Conservation (phyloP, 805 yeast genomes). For the Metschnikowia amazonensis region DNA sequence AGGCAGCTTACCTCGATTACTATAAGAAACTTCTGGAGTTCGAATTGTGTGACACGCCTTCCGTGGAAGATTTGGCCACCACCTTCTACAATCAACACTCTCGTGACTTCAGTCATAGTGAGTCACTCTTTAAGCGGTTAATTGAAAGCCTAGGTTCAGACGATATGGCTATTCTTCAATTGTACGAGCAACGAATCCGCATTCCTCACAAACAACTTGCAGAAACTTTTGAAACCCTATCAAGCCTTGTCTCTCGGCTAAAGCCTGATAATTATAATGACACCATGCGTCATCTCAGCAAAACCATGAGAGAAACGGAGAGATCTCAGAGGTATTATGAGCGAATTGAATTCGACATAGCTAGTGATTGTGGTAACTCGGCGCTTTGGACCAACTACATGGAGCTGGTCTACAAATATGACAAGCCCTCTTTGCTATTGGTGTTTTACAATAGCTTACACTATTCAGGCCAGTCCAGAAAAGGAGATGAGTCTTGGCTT, state of each 20-base stretch:
- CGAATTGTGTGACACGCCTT: not conserved
- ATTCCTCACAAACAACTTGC: slow-evolving; percentile 42
- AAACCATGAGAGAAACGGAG: slow-evolving; percentile 26
- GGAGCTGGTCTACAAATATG: slow-evolving; percentile 23
- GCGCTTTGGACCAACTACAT: slow-evolving; percentile 34
- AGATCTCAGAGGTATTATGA: slow-evolving; percentile 31
- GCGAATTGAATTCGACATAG: slow-evolving; percentile 27
- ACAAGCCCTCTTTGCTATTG: not conserved
- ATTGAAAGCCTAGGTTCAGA: slow-evolving; percentile 6
- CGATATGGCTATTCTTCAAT: slow-evolving; percentile 17
- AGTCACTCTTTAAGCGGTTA: slow-evolving; percentile 21
- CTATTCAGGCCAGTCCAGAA: slow-evolving; percentile 3
- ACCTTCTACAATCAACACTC: slow-evolving; percentile 5
- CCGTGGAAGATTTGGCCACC: not conserved
- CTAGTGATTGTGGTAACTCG: slow-evolving; percentile 14
- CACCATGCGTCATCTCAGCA: slow-evolving; percentile 36
- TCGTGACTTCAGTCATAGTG: slow-evolving; percentile 24
- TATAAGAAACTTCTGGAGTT: not conserved
- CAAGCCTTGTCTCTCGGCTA: slow-evolving; percentile 36
- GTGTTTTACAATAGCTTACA: slow-evolving; percentile 26
- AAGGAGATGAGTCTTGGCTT: slow-evolving; percentile 8
- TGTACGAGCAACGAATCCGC: slow-evolving; percentile 30
- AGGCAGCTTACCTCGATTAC: not conserved
- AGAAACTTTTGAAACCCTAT: slow-evolving; percentile 37
- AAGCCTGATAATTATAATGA: slow-evolving; percentile 27